A percentile compares a stretch with the other conserved stretches of the same genome.
Evolutionary conservation across 305 asterid species (phyloP).

Genomic region (Fraxinus greggii): DNA sequence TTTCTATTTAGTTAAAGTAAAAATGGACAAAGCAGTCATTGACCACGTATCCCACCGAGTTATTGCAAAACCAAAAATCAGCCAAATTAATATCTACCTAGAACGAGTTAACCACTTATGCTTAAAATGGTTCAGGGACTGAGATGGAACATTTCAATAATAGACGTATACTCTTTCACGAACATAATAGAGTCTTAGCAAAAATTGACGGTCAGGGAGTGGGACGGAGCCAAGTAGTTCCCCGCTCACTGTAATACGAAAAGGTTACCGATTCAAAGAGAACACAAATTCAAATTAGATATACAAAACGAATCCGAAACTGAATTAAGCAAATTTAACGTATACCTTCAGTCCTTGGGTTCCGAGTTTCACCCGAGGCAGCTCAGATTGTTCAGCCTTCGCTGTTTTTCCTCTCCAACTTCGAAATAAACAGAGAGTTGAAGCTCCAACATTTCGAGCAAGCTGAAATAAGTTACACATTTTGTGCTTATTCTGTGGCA

Average conservation of each 20-base stretch:
- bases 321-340: neutral
- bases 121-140: neutral
- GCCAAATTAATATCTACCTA: too few relatives aligned
- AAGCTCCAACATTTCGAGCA: neutral
- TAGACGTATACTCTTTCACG: neutral
- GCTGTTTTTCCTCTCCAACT: neutral
- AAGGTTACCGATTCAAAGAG: neutral
- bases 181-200: neutral
- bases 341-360: conserved; percentile 54
- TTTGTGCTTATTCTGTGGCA: neutral
- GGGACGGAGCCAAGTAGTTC: neutral
- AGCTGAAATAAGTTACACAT: neutral
- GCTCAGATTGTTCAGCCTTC: conserved; percentile 18
- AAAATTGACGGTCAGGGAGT: too few relatives aligned
- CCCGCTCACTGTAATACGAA: neutral
- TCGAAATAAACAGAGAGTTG: neutral
- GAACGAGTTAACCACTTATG: too few relatives aligned
- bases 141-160: neutral
- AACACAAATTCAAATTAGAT: too few relatives aligned
- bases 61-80: too few relatives aligned
- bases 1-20: too few relatives aligned
- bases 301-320: neutral
- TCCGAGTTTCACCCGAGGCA: conserved; percentile 47
- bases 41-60: too few relatives aligned
- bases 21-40: neutral